Evolutionary conservation across 176 grass and related monocot species (phyloP), one percentile per base, ranked within the genome.

Genomic region (Zoysia japonica): DNA sequence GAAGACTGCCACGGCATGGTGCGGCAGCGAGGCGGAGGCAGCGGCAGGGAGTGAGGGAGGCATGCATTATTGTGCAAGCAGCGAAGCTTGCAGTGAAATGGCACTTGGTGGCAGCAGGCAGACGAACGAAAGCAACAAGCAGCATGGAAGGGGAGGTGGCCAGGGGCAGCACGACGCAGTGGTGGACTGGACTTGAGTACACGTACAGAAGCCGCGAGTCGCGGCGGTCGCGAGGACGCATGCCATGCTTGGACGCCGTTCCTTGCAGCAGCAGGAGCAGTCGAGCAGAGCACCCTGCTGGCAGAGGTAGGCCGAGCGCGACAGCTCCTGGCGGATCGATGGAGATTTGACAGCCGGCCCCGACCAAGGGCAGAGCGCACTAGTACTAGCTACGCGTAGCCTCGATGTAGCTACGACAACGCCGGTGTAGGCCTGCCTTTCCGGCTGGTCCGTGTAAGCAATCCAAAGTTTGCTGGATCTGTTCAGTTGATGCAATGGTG

Each of bases 51-150:
- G 35, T 51, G 8, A 43, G 28, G 15, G 37, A 82, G 62, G 81
- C 86, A 69, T 9, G 76, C 64, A 84, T 88, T 80, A 88, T 84
- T 80, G 81, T 76, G 75, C 75, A 75, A 64, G 76, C 64, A 84
- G 79, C 42, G 56, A 67, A 74, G 59, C 59, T 61, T 63, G 70
- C 70, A 84, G 81, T 46, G 76, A 71, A 70, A 40, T 41, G 36
- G 56, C 67, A 70, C 79, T 65, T 83, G 28, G 17, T 36, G 67
- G 8, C 9, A 17, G 17, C 55, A 57, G 55, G 54, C 73, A 76
- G 66, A 51, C 45, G 39, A 37, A 68, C 64, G 72, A 82, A 64
- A 76, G 78, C 77, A 86, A 47, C 78, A 54, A 70, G 65, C 54
- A 68, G 86, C 69, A 84, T 84, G 60, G 67, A 82, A 83, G 79